phyloP scores from a whole-genome alignment of 805 yeast species.

The Kodamaea sagamina region DNA sequence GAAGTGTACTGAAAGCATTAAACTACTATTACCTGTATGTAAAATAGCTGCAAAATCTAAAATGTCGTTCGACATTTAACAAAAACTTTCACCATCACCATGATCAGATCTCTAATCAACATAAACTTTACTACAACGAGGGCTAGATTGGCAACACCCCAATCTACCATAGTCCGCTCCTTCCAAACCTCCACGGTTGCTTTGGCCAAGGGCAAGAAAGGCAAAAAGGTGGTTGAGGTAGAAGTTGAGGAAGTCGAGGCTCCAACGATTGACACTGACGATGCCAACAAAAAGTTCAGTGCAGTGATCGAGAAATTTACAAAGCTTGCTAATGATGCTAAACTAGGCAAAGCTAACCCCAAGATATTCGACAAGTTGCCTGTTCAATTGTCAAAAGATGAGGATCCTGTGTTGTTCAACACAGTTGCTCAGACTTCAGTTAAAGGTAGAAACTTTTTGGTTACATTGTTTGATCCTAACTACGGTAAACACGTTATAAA shows the following conservation, averaged over 20 bases:
- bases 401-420: slow-evolving; percentile 51
- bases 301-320: slow-evolving; percentile 53
- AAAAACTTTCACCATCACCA: not conserved
- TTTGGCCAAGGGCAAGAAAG: slow-evolving; percentile 15
- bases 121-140: not conserved
- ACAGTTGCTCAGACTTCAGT: slow-evolving; percentile 70
- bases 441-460: slow-evolving; percentile 66
- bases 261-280: slow-evolving; percentile 35
- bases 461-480: slow-evolving; percentile 88
- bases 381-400: slow-evolving; percentile 44
- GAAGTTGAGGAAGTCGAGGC: slow-evolving; percentile 14
- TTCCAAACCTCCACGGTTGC: slow-evolving; percentile 4
- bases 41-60: not conserved
- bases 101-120: slow-evolving; percentile 7
- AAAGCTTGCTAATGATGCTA: slow-evolving; percentile 60
- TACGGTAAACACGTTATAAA: slow-evolving; percentile 69
- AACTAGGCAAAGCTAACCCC: slow-evolving; percentile 70
- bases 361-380: slow-evolving; percentile 60
- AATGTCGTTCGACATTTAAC: not conserved
- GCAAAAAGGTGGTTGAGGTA: slow-evolving; percentile 16
- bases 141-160: not conserved
- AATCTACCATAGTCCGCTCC: not conserved
- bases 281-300: slow-evolving; percentile 46
- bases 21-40: not conserved
- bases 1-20: too few species aligned